Conservation (phyloP, 2,329 filamentous ascomycete species). For the Pseudogymnoascus sp. region DNA sequence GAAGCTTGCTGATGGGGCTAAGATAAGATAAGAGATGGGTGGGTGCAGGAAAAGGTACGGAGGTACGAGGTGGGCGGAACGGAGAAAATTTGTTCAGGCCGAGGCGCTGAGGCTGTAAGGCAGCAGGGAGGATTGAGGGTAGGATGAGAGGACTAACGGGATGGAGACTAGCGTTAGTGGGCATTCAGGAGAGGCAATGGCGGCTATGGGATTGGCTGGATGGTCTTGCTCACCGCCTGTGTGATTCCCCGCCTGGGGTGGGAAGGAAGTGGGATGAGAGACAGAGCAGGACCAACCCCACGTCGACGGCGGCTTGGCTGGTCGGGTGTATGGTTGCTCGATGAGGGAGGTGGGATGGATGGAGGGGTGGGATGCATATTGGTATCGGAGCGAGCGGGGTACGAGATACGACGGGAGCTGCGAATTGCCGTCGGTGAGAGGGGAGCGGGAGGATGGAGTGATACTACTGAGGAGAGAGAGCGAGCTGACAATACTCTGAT, state of each 20-base stretch:
- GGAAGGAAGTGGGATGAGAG: neutral
- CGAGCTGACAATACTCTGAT: neutral
- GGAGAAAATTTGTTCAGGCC: neutral
- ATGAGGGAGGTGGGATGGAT: constrained; percentile 3
- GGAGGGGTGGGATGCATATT: constrained; percentile 1
- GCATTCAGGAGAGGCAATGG: neutral
- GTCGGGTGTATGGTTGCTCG: neutral
- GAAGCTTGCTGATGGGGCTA: constrained; percentile 5
- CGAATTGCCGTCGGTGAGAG: neutral
- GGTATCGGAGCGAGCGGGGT: neutral
- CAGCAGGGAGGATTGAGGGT: neutral
- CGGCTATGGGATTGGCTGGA: neutral
- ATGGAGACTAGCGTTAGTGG: neutral
- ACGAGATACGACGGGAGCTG: neutral
- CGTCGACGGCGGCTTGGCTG: constrained; percentile 3
- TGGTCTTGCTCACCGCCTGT: neutral
- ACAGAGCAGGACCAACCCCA: neutral
- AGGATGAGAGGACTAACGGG: neutral
- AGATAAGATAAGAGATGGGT: neutral
- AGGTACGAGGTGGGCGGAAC: neutral
- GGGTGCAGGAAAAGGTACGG: neutral
- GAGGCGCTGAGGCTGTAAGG: neutral
- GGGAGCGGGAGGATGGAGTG: neutral
- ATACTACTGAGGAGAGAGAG: neutral
- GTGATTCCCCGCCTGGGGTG: neutral